Base-by-base conservation (phyloP, 2,329 filamentous ascomycete genomes). In the Cladosporium sp. region DNA sequence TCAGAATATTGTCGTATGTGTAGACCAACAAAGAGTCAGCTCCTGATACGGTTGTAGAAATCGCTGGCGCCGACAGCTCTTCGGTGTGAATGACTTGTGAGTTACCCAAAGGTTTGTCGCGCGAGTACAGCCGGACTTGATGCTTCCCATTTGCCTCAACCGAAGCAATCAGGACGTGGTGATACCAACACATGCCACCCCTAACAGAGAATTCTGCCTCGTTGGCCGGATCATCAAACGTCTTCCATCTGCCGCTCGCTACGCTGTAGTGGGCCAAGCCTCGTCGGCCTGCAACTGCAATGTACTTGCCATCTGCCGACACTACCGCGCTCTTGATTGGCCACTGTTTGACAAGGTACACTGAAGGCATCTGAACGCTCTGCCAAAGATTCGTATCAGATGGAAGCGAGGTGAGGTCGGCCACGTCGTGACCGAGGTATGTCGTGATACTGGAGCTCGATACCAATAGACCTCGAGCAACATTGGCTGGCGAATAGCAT, bases 181-280 rank as follows among this genome's bases (percentile, higher is more conserved):
- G 90, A 65, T 95, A 91, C 93, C 93, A 98, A 66, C 92, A 97
- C 91, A 98, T 95, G 6, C 93, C 93, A 42, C 93, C 93, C 55
- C 91, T 79, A 12, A 98, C 88, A 19, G 89, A 83, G 64, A 98
- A 98, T 55, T 91, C 88, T 60, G 91, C 90, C 68, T 97, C 93
- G 62, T 85, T 79, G 25, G 79, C 81, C 20, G 84, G 79, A 60
- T 91, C 89, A 42, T 85, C 79, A 66, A 98, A 98, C 0, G 86
- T 94, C 66, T 95, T 96, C 93, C 93, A 98, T 52, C 93, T 80
- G 22, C 92, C 88, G 64, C 92, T 97, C 58, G 86, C 86, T 54
- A 96, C 82, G 62, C 93, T 97, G 69, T 98, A 98, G 67, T 98
- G 93, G 8, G 92, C 92, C 45, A 98, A 76, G 0, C 93, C 93